A percentile compares a stretch with the other conserved stretches of the same genome.
phyloP scores from a whole-genome alignment of 2,329 filamentous ascomycete species.

The Rhynchosporium secalis region DNA sequence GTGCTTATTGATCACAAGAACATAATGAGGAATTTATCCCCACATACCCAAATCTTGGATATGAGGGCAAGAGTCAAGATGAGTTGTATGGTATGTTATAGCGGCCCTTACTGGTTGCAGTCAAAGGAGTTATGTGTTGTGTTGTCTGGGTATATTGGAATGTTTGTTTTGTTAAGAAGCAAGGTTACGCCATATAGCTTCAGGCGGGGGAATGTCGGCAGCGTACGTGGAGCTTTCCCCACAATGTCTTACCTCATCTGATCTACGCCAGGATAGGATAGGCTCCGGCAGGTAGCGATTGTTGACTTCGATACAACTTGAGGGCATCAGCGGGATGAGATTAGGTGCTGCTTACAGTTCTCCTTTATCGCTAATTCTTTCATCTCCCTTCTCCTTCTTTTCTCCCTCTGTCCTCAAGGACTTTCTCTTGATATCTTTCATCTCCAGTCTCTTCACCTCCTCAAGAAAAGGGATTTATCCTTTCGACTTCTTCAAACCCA shows the following conservation, averaged over 20 bases:
- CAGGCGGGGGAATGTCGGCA: neutral
- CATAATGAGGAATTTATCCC: conserved; percentile 10
- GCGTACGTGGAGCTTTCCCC: neutral
- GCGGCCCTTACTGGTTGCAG: neutral
- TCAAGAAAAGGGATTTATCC: too few species aligned
- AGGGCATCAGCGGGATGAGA: too few species aligned
- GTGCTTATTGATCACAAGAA: neutral
- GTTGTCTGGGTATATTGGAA: neutral
- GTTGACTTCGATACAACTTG: too few species aligned
- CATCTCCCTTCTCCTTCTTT: too few species aligned
- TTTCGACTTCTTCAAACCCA: too few species aligned
- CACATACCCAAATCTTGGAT: conserved; percentile 2
- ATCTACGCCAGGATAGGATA: neutral
- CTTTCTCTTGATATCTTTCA: too few species aligned
- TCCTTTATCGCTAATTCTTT: too few species aligned
- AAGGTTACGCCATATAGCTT: neutral
- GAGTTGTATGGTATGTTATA: neutral
- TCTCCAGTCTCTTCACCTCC: too few species aligned
- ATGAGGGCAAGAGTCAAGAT: neutral
- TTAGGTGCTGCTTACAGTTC: too few species aligned
- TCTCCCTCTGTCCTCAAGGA: too few species aligned
- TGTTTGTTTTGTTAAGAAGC: conserved; percentile 4
- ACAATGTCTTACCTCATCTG: neutral
- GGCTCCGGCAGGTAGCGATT: too few species aligned
- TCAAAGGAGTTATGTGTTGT: neutral